Evolutionary conservation across 164 flowering plant species (phyloP).

Genomic region (Cinnamomum chago): DNA sequence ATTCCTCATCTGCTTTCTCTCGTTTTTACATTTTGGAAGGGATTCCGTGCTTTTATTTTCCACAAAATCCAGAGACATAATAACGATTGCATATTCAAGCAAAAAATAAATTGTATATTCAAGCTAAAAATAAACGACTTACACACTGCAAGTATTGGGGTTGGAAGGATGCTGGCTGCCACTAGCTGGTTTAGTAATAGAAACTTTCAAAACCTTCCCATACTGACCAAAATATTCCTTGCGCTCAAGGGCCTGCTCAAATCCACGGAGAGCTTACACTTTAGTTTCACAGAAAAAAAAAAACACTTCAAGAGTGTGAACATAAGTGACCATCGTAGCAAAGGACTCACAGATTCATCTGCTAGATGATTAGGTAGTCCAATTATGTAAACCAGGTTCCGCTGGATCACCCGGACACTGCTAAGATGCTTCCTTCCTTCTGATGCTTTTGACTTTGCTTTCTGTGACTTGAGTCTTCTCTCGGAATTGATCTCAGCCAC

Average conservation of each 20-base stretch:
- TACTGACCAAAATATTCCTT: constrained; percentile 93
- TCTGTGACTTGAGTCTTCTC: constrained; percentile 67
- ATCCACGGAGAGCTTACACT: background rate
- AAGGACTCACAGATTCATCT: constrained; percentile 73
- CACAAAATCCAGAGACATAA: background rate
- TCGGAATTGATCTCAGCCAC: constrained; percentile 73
- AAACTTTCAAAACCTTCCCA: constrained; percentile 92
- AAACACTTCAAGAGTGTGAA: background rate
- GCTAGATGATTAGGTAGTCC: constrained; percentile 89
- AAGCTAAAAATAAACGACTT: constrained; percentile 30
- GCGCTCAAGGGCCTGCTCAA: constrained; percentile 77
- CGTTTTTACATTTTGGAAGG: too few relatives aligned
- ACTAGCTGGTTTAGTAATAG: constrained; percentile 83
- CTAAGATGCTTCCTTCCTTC: constrained; percentile 90
- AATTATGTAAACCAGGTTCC: constrained; percentile 88
- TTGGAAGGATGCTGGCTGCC: constrained; percentile 84
- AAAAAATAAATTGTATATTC: background rate
- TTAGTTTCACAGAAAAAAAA: background rate
- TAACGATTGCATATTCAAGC: background rate
- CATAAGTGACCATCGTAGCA: background rate
- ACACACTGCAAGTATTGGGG: constrained; percentile 89
- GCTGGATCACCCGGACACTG: constrained; percentile 86
- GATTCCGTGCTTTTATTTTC: too few relatives aligned
- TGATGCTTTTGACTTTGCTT: constrained; percentile 60
- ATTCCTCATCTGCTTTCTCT: too few relatives aligned